Percentiles rank a stretch among this genome's conserved stretches.
Evolutionary conservation across 2,329 filamentous ascomycete genomes (phyloP).

Genomic region (Neospermospora avenae): DNA sequence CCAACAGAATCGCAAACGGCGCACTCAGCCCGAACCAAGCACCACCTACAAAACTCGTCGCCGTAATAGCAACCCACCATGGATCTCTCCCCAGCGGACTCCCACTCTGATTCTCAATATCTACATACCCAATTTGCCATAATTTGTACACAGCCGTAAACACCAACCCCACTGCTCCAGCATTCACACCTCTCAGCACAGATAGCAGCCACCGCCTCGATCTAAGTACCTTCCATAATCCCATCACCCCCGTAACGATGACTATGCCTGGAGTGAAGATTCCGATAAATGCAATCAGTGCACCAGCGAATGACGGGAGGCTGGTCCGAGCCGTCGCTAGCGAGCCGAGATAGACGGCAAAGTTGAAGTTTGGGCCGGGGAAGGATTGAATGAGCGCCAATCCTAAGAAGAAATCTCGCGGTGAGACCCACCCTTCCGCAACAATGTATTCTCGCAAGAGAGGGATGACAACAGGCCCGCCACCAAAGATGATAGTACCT

Average conservation of each 20-base stretch:
- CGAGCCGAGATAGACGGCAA: constrained; percentile 57
- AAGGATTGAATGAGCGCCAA: constrained; percentile 70
- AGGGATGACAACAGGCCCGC: constrained; percentile 63
- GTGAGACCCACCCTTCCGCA: constrained; percentile 62
- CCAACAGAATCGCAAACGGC: constrained; percentile 43
- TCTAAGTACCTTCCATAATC: constrained; percentile 56
- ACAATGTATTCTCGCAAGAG: constrained; percentile 62
- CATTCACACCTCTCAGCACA: constrained; percentile 54
- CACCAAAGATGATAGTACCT: constrained; percentile 50
- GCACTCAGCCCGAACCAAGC: constrained; percentile 46
- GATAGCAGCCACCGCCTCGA: constrained; percentile 43
- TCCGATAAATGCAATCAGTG: constrained; percentile 48
- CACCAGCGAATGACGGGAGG: constrained; percentile 40
- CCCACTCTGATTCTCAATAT: constrained; percentile 45
- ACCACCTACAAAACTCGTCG: constrained; percentile 44
- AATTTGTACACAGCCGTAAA: constrained; percentile 63
- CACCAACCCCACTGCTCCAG: constrained; percentile 57
- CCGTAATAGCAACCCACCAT: constrained; percentile 62
- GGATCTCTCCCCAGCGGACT: constrained; percentile 54
- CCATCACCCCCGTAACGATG: constrained; percentile 48
- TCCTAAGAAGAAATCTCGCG: constrained; percentile 69
- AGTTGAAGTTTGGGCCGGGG: constrained; percentile 61
- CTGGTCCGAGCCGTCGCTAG: constrained; percentile 40
- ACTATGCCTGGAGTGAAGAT: constrained; percentile 52
- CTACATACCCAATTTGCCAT: constrained; percentile 60